A percentile compares a stretch with the other conserved stretches of the same genome.
phyloP scores from a whole-genome alignment of 495 filamentous ascomycete species.

The Coniosporium apollinis region DNA sequence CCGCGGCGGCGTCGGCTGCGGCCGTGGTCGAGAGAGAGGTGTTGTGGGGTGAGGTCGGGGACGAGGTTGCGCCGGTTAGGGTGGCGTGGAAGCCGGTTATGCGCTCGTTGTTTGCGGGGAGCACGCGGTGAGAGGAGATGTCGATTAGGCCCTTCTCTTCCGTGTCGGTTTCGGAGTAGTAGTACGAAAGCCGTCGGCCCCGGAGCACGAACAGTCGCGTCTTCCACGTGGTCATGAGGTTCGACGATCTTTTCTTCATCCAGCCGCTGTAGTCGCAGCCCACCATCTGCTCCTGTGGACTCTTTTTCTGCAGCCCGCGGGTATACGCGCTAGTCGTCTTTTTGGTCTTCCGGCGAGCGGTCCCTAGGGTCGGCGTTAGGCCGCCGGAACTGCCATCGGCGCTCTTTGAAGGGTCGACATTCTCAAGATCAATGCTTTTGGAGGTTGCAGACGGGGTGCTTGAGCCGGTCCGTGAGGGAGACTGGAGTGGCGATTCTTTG shows the following conservation, averaged over 20 bases:
- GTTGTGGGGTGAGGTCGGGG: slow-evolving; percentile 53
- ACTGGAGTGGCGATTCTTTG: slow-evolving; percentile 50
- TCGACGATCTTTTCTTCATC: slow-evolving; percentile 98
- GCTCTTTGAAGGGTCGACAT: slow-evolving; percentile 41
- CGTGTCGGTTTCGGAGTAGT: slow-evolving; percentile 81
- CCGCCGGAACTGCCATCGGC: slow-evolving; percentile 10
- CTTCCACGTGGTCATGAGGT: slow-evolving; percentile 95
- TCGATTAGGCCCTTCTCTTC: slow-evolving; percentile 94
- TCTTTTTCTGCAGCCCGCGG: slow-evolving; percentile 66
- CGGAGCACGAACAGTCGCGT: slow-evolving; percentile 83
- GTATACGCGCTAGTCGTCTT: slow-evolving; percentile 90
- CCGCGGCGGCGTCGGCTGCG: slow-evolving; percentile 23
- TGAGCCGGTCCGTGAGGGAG: slow-evolving; percentile 59
- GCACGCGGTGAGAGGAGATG: slow-evolving; percentile 87
- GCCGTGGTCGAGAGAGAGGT: slow-evolving; percentile 32
- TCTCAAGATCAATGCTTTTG: slow-evolving; percentile 62
- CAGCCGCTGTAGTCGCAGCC: slow-evolving; percentile 89
- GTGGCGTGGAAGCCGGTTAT: slow-evolving; percentile 82
- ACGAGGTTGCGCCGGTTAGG: slow-evolving; percentile 68
- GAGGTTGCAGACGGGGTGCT: slow-evolving; percentile 71
- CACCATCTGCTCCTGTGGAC: slow-evolving; percentile 67
- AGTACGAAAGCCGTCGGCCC: slow-evolving; percentile 84
- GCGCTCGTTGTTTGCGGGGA: slow-evolving; percentile 84
- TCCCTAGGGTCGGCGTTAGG: slow-evolving; percentile 3
- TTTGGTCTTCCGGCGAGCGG: slow-evolving; percentile 46